Percentiles rank a stretch among this genome's conserved stretches.
Conservation (phyloP, 2,329 filamentous ascomycete species). For the Calonectria pteridis region DNA sequence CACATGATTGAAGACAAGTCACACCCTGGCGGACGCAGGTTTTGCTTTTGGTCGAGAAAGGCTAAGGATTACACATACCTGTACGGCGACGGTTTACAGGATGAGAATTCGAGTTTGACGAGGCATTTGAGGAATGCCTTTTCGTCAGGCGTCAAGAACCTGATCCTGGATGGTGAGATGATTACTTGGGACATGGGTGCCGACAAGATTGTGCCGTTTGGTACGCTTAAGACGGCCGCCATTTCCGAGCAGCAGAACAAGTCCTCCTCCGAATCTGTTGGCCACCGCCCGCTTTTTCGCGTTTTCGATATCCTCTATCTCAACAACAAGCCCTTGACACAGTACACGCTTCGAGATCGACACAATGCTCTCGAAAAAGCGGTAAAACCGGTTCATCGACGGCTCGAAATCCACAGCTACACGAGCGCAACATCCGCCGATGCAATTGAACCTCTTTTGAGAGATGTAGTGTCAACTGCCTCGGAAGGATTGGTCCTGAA, state of each 20-base stretch:
- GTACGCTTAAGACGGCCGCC: slow-evolving; percentile 92
- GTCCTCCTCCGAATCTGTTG: slow-evolving; percentile 64
- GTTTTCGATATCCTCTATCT: slow-evolving; percentile 94
- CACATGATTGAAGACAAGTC: slow-evolving; percentile 84
- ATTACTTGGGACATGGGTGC: slow-evolving; percentile 94
- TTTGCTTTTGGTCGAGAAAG: slow-evolving; percentile 94
- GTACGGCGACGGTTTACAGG: slow-evolving; percentile 83
- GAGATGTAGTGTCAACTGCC: slow-evolving; percentile 85
- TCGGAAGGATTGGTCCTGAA: slow-evolving; percentile 95
- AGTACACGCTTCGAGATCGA: slow-evolving; percentile 86
- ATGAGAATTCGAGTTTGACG: slow-evolving; percentile 82
- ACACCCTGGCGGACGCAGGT: slow-evolving; percentile 77
- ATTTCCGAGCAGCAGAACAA: slow-evolving; percentile 77
- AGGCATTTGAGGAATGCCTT: slow-evolving; percentile 85
- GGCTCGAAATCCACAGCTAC: slow-evolving; percentile 86
- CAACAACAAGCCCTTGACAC: slow-evolving; percentile 83
- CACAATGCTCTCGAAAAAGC: slow-evolving; percentile 78
- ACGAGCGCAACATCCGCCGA: slow-evolving; percentile 73
- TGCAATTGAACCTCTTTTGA: slow-evolving; percentile 83
- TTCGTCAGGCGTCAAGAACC: slow-evolving; percentile 79
- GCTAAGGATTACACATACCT: slow-evolving; percentile 97
- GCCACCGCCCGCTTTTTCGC: slow-evolving; percentile 78
- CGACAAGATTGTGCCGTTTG: slow-evolving; percentile 89
- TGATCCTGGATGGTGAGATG: slow-evolving; percentile 98
- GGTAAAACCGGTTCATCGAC: slow-evolving; percentile 77